These are phyloP conservation scores for Kuraishia molischiana DNA, from an alignment of 805 yeast species.

Conservation along the genomic window DNA sequence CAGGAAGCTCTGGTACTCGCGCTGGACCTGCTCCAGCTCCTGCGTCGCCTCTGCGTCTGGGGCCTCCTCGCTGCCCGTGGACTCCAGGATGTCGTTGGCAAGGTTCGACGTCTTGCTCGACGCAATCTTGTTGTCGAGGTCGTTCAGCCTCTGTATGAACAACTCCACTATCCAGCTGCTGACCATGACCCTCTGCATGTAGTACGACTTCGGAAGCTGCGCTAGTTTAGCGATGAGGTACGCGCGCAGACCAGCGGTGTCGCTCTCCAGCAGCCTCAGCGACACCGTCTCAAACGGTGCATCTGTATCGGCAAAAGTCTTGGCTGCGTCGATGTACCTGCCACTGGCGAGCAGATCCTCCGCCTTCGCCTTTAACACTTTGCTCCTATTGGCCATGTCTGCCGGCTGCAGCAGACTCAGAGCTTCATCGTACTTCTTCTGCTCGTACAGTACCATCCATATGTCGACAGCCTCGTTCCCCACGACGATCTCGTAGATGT, in stretches of 20 bases:
- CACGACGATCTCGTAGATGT: conserved; percentile 64
- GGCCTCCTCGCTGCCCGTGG: conserved; percentile 16
- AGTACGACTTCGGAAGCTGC: conserved; percentile 15
- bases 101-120: conserved; percentile 6
- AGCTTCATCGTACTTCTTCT: conserved; percentile 56
- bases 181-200: conserved; percentile 40
- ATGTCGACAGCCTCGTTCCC: conserved; percentile 63
- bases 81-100: conserved; percentile 5
- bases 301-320: conserved; percentile 49
- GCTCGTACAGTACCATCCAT: conserved; percentile 56
- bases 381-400: conserved; percentile 32
- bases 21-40: conserved; percentile 18
- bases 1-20: conserved; percentile 39
- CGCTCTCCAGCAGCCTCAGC: conserved; percentile 36
- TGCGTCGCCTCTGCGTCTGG: conserved; percentile 20
- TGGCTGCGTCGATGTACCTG: conserved; percentile 33
- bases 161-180: conserved; percentile 62
- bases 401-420: conserved; percentile 26
- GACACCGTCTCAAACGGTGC: conserved; percentile 66
- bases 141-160: conserved; percentile 35
- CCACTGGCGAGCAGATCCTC: conserved; percentile 26
- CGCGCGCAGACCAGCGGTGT: conserved; percentile 29
- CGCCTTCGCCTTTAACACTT: conserved; percentile 46
- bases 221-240: conserved; percentile 34
- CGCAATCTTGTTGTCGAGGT: conserved; percentile 6